Percentiles rank a stretch among this genome's conserved stretches.
Evolutionary conservation across 805 yeast species (phyloP).

Genomic region (Yarrowia sp.): DNA sequence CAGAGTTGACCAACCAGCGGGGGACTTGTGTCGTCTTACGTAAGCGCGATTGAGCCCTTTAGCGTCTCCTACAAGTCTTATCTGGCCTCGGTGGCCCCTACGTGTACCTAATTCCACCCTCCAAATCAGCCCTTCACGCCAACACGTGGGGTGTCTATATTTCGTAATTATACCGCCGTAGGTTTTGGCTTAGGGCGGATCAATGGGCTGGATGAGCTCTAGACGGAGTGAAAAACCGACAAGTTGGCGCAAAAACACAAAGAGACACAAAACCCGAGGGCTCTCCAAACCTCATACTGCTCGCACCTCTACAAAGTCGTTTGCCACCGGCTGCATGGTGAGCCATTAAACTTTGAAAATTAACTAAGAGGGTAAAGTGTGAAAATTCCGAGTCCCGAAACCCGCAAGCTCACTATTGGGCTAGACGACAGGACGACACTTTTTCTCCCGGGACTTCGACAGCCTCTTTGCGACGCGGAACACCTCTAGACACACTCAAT

Average conservation of each 20-base stretch:
- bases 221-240: too few species aligned
- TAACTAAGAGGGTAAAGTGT: slow-evolving; percentile 10
- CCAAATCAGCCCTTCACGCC: not conserved
- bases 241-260: too few species aligned
- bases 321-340: slow-evolving; percentile 21
- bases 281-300: too few species aligned
- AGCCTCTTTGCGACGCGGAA: not conserved
- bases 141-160: slow-evolving; percentile 13
- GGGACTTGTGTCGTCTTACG: not conserved
- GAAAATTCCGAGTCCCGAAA: slow-evolving; percentile 7
- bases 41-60: not conserved
- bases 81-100: not conserved
- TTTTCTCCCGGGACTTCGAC: not conserved
- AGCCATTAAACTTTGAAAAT: slow-evolving; percentile 25
- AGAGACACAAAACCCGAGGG: too few species aligned
- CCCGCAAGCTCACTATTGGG: slow-evolving; percentile 13
- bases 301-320: not conserved
- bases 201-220: too few species aligned
- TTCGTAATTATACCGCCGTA: slow-evolving; percentile 1
- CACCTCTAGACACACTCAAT: not conserved
- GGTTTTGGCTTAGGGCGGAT: not conserved
- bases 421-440: not conserved
- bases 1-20: not conserved
- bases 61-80: not conserved
- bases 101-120: not conserved